Conservation (phyloP, 2,329 filamentous ascomycete species). For the Arthrinium puccinioides region DNA sequence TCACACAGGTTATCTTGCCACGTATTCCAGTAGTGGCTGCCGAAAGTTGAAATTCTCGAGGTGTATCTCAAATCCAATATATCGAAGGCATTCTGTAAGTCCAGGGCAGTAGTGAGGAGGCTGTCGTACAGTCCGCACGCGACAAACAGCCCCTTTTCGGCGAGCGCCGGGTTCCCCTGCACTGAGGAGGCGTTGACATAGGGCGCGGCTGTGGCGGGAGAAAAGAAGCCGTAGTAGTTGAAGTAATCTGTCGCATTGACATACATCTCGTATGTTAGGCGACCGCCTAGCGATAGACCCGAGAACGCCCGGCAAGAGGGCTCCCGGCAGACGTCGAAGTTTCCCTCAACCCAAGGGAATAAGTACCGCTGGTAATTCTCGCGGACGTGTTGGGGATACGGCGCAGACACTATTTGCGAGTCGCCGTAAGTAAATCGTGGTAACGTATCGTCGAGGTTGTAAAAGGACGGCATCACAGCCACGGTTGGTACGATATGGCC, state of each 20-base stretch:
- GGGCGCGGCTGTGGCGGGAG: constrained; percentile 13
- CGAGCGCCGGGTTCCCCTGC: constrained; percentile 11
- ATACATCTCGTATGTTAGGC: constrained; percentile 23
- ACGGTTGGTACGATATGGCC: constrained; percentile 20
- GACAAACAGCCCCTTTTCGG: constrained; percentile 16
- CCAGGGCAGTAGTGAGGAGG: constrained; percentile 12
- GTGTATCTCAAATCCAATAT: constrained; percentile 9
- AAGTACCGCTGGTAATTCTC: constrained; percentile 19
- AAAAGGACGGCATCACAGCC: constrained; percentile 20
- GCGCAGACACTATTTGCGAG: constrained; percentile 9
- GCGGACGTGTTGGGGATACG: constrained; percentile 11
- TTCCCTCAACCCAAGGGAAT: constrained; percentile 18
- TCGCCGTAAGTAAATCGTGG: constrained; percentile 17
- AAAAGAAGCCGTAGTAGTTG: constrained; percentile 20
- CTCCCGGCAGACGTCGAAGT: constrained; percentile 15
- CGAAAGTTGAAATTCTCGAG: constrained; percentile 15
- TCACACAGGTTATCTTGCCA: constrained; percentile 19
- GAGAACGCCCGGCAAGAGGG: constrained; percentile 19
- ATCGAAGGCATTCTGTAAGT: constrained; percentile 14
- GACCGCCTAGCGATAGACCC: constrained; percentile 18
- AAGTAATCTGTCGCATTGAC: constrained; percentile 21
- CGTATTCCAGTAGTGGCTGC: constrained; percentile 21
- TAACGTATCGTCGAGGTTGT: constrained; percentile 16
- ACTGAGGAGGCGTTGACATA: constrained; percentile 9
- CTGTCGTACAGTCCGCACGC: constrained; percentile 20